Evolutionary conservation across 768 basidiomycete species (phyloP).

Genomic region (Leucogyrophana mollusca): DNA sequence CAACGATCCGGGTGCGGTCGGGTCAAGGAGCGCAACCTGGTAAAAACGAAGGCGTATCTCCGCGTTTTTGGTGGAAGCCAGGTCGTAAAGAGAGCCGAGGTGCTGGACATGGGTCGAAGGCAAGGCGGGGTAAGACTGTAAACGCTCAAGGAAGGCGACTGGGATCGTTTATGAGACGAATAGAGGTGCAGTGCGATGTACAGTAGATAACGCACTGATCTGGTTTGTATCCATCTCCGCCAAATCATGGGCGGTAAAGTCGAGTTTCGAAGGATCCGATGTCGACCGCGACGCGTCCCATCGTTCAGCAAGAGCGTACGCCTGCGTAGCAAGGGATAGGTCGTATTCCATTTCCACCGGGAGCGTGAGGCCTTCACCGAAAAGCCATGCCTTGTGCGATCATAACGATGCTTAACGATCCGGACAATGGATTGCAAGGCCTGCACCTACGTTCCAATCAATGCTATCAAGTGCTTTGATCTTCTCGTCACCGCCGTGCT

Average conservation of each 20-base stretch:
- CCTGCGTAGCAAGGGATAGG: conserved; percentile 61
- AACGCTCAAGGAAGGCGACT: conserved; percentile 85
- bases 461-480: conserved; percentile 64
- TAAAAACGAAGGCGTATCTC: conserved; percentile 83
- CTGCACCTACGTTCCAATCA: conserved; percentile 69
- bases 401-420: too few relatives aligned
- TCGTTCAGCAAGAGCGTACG: conserved; percentile 67
- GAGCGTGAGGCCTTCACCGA: conserved; percentile 73
- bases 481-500: conserved; percentile 58
- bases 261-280: conserved; percentile 41
- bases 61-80: conserved; percentile 57
- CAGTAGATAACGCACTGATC: conserved; percentile 47
- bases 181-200: not conserved
- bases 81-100: conserved; percentile 52
- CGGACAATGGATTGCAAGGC: too few relatives aligned
- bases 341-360: conserved; percentile 80
- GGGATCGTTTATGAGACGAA: conserved; percentile 2
- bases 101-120: conserved; percentile 57
- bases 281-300: conserved; percentile 68
- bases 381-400: conserved; percentile 69
- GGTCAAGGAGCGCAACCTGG: conserved; percentile 58
- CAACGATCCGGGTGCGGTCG: conserved; percentile 44
- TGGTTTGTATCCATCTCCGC: conserved; percentile 70
- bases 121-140: conserved; percentile 61
- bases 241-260: conserved; percentile 63